These are phyloP conservation scores for Ustilago trichophora DNA, from an alignment of 1,284 basidiomycete genomes.

Conservation along the genomic window DNA sequence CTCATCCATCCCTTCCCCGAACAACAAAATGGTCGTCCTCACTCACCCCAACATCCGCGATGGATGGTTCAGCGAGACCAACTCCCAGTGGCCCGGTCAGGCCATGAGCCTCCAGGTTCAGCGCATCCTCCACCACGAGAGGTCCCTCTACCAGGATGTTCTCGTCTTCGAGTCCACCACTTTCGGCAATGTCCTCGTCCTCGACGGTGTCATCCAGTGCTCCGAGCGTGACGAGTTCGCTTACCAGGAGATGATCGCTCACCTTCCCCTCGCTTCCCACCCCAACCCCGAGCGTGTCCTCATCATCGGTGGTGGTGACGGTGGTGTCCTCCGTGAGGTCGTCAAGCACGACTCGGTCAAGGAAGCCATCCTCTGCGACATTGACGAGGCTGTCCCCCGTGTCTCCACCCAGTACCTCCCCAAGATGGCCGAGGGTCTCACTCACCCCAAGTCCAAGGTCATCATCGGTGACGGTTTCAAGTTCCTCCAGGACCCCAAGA, in stretches of 20 bases:
- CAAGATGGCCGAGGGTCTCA: constrained; percentile 87
- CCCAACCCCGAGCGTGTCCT: constrained; percentile 95
- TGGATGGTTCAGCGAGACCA: constrained; percentile 97
- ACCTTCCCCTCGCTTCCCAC: constrained; percentile 92
- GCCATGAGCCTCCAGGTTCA: constrained; percentile 73
- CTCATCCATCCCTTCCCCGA: neutral
- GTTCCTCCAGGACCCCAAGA: constrained; percentile 88
- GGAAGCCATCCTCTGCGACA: constrained; percentile 94
- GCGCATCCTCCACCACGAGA: constrained; percentile 92
- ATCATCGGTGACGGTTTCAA: constrained; percentile 96
- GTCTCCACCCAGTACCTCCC: constrained; percentile 93
- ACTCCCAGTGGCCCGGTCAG: constrained; percentile 90
- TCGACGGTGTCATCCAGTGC: constrained; percentile 95
- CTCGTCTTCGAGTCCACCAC: constrained; percentile 60
- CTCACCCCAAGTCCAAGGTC: constrained; percentile 85
- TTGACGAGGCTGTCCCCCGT: constrained; percentile 96
- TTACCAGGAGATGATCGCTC: constrained; percentile 99
- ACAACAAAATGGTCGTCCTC: constrained; percentile 56
- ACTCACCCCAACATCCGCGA: constrained; percentile 72
- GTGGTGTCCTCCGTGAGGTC: constrained; percentile 87
- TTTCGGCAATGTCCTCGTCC: constrained; percentile 84
- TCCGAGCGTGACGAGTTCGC: constrained; percentile 98
- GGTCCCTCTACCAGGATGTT: constrained; percentile 88
- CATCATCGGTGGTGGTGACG: constrained; percentile 88
- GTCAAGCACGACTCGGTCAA: constrained; percentile 93